Conservation (phyloP, 805 yeast genomes). For the Saccharomycopsis sp. region DNA sequence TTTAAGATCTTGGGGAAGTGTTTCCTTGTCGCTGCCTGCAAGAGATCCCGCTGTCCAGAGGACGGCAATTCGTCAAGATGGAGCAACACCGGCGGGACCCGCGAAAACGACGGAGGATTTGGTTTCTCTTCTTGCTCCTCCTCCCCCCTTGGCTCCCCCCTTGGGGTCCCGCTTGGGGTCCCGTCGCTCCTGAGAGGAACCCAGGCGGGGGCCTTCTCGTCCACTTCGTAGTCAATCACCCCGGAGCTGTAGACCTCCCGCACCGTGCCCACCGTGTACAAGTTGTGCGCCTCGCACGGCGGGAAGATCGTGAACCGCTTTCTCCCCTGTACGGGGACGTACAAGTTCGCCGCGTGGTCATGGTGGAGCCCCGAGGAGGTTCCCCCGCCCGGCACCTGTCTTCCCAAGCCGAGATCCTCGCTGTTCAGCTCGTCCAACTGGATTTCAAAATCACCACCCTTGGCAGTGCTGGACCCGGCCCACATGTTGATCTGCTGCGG, state of each 20-base stretch:
- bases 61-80: conserved; percentile 48
- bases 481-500: conserved; percentile 72
- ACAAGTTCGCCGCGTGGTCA: conserved; percentile 72
- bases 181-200: conserved; percentile 52
- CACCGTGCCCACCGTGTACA: conserved; percentile 61
- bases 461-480: conserved; percentile 42
- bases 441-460: conserved; percentile 11
- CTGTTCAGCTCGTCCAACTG: conserved; percentile 5
- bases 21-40: conserved; percentile 31
- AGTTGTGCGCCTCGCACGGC: conserved; percentile 49
- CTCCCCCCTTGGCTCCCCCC: conserved; percentile 16
- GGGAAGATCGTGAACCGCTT: conserved; percentile 61
- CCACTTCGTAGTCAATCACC: conserved; percentile 50
- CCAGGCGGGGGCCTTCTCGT: conserved; percentile 57
- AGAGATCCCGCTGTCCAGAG: conserved; percentile 20
- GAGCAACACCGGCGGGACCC: conserved; percentile 51
- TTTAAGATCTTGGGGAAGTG: conserved; percentile 42
- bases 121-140: conserved; percentile 25
- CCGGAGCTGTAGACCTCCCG: conserved; percentile 48
- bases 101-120: conserved; percentile 66
- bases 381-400: conserved; percentile 47
- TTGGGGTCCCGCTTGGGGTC: conserved; percentile 40
- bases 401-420: conserved; percentile 40
- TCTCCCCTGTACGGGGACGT: conserved; percentile 48
- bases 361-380: conserved; percentile 71